phyloP scores from a whole-genome alignment of 2,329 filamentous ascomycete genomes.

The Beauveria asiatica region DNA sequence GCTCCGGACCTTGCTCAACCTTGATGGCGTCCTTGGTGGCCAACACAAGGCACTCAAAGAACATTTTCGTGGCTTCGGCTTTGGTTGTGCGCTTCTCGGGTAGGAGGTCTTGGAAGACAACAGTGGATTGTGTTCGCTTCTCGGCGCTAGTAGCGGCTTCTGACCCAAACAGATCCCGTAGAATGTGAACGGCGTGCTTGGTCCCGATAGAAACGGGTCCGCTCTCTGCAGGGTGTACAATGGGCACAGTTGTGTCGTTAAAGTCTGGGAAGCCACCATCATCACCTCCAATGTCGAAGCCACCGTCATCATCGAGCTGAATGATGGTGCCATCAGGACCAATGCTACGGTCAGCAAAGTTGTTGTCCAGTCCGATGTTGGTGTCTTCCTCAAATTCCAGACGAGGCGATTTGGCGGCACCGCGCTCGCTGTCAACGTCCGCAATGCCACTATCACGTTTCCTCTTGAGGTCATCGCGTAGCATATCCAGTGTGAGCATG shows the following conservation, averaged over 20 bases:
- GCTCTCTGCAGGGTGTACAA: constrained; percentile 73
- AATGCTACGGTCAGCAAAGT: constrained; percentile 44
- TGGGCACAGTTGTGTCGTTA: constrained; percentile 67
- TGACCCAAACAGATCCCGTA: constrained; percentile 77
- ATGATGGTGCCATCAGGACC: constrained; percentile 53
- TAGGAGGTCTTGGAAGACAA: constrained; percentile 85
- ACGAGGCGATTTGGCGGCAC: constrained; percentile 59
- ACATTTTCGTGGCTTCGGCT: constrained; percentile 97
- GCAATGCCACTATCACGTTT: constrained; percentile 86
- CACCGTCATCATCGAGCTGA: not conserved
- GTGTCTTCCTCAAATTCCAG: constrained; percentile 62
- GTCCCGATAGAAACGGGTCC: constrained; percentile 85
- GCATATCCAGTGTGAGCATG: constrained; percentile 79
- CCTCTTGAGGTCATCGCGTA: constrained; percentile 78
- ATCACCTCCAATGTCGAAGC: constrained; percentile 50
- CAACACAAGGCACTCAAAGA: constrained; percentile 92
- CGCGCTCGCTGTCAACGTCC: constrained; percentile 62
- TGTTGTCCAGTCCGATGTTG: constrained; percentile 37
- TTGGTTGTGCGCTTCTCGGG: constrained; percentile 74
- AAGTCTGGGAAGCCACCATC: constrained; percentile 45
- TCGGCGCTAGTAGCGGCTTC: constrained; percentile 60
- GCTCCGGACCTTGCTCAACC: constrained; percentile 72
- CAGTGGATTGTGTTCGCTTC: constrained; percentile 65
- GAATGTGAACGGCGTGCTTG: constrained; percentile 89
- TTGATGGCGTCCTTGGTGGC: constrained; percentile 98